A percentile compares a stretch with the other conserved stretches of the same genome.
phyloP scores from a whole-genome alignment of 352 stramenopile species.

The Pythium dissimile region DNA sequence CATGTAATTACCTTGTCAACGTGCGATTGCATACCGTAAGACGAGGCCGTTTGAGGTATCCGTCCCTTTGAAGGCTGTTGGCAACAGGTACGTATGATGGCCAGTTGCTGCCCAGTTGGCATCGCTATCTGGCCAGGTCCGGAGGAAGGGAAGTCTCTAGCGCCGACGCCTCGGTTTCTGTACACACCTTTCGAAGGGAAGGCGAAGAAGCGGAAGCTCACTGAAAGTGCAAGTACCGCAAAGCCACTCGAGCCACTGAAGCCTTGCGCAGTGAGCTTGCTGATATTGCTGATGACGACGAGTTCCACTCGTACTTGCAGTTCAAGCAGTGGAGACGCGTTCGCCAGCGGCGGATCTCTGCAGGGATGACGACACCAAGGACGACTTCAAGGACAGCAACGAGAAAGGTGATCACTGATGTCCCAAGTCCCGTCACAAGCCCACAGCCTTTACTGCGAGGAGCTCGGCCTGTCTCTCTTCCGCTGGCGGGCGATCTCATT shows the following conservation, averaged over 20 bases:
- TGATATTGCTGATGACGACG: not conserved
- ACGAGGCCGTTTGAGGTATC: not conserved
- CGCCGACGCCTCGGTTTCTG: not conserved
- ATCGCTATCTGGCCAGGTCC: not conserved
- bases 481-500: not conserved
- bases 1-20: not conserved
- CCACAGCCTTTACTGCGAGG: slow-evolving; percentile 3
- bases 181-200: not conserved
- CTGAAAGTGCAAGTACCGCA: not conserved
- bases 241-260: not conserved
- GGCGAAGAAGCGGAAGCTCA: not conserved
- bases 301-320: not conserved
- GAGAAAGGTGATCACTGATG: not conserved
- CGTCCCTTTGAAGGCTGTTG: not conserved
- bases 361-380: too few species aligned
- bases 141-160: not conserved
- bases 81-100: not conserved
- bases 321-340: not conserved
- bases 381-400: too few species aligned
- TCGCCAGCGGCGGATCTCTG: not conserved
- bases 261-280: not conserved
- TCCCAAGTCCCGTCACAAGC: not conserved
- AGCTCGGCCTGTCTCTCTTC: not conserved
- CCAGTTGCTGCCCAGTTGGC: not conserved
- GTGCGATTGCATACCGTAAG: not conserved